Base-by-base conservation (phyloP, 2,329 filamentous ascomycete genomes). In the Alternaria angustiovoidea region DNA sequence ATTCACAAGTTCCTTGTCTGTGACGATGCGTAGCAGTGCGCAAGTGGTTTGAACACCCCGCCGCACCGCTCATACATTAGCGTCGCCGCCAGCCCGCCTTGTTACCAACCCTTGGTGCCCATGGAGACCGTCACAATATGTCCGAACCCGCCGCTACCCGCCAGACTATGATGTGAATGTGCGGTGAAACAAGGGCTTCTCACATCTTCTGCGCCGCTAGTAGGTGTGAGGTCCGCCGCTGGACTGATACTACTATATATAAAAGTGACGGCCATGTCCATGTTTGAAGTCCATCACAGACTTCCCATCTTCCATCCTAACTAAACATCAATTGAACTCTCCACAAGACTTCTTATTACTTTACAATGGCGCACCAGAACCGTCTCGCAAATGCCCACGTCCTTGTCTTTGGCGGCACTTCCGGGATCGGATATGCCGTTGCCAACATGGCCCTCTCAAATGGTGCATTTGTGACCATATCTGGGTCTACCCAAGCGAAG, bases 361-460 rank as follows among this genome's bases (percentile, higher is more conserved):
- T 32, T 24, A 47, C 7, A 59, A 76, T 76, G 73, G 73, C 75
- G 18, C 75, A 76, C 59, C 59, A 52, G 32, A 84, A 86, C 68
- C 85, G 84, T 70, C 82, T 87, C 48, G 68, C 77, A 46, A 77
- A 78, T 63, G 69, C 78, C 30, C 81, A 79, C 63, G 78, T 89
- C 68, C 83, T 91, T 38, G 76, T 91, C 71, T 82, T 91, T 54
- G 89, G 89, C 39, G 89, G 88, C 38, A 86, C 87, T 0, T 84
- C 86, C 41, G 89, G 89, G 47, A 89, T 91, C 39, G 89, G 89
- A 32, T 87, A 83, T 64, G 83, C 80, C 54, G 84, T 89, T 6
- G 88, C 89, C 46, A 83, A 87, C 78, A 84, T 84, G 20, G 78
- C 81, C 4, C 74, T 90, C 38, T 85, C 85, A 41, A 79, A 84